These are phyloP conservation scores for Termitomyces sp. DNA, from an alignment of 768 basidiomycete genomes.

Conservation along the genomic window DNA sequence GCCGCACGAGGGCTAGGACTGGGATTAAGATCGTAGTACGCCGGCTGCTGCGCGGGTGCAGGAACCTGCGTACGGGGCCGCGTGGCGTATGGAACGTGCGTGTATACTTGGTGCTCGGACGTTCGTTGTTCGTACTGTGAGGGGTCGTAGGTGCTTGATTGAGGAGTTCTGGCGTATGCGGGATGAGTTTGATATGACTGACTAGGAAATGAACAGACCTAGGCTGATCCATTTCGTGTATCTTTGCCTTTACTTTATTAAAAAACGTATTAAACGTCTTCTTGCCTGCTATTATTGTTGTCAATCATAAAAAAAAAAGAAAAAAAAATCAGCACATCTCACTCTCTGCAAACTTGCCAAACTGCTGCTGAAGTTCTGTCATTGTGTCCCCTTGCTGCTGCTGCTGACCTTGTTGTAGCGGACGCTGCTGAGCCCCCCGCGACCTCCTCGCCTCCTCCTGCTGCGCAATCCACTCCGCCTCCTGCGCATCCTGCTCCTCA, in stretches of 20 bases:
- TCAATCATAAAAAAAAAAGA: no score
- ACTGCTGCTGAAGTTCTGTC: constrained; percentile 67
- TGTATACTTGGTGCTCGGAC: neutral
- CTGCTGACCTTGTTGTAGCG: neutral
- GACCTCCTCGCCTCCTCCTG: constrained; percentile 14
- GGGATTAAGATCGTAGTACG: constrained; percentile 27
- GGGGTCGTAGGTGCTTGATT: constrained; percentile 3
- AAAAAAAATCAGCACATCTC: constrained; percentile 15
- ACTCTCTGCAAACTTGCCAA: constrained; percentile 78
- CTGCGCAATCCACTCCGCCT: constrained; percentile 28
- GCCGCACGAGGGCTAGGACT: constrained; percentile 19
- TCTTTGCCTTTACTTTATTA: constrained; percentile 77
- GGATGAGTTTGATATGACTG: no score
- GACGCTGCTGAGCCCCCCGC: no score
- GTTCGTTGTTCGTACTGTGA: constrained; percentile 7
- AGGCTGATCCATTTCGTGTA: constrained; percentile 71
- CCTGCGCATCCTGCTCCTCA: constrained; percentile 47
- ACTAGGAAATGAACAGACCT: constrained; percentile 20
- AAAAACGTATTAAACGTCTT: constrained; percentile 69
- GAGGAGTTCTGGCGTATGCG: neutral
- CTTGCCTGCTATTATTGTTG: constrained; percentile 54
- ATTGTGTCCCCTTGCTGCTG: constrained; percentile 38
- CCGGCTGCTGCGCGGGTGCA: constrained; percentile 17
- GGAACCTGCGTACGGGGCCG: neutral
- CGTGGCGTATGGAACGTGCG: constrained; percentile 5